A percentile compares a stretch with the other conserved stretches of the same genome.
These are phyloP conservation scores for Diversispora epigaea DNA, from an alignment of 192 early-diverging fungal species.

Conservation along the genomic window DNA sequence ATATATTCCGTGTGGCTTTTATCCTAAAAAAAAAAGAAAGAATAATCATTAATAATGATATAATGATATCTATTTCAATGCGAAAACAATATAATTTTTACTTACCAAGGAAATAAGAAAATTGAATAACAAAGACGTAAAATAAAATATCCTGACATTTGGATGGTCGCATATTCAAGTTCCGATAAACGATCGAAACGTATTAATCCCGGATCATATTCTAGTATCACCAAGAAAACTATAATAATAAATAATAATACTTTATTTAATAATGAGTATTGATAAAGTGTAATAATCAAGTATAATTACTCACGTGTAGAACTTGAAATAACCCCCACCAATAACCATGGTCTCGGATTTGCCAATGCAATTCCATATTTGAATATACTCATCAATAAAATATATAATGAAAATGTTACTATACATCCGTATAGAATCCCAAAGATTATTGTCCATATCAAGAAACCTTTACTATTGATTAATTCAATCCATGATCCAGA, in stretches of 20 bases:
- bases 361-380: background rate
- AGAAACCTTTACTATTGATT: background rate
- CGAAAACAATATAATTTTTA: background rate
- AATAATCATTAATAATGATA: background rate
- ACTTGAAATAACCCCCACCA: background rate
- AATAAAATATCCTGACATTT: background rate
- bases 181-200: background rate
- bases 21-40: background rate
- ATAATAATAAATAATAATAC: background rate
- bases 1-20: background rate
- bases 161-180: background rate
- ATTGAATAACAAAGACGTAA: background rate
- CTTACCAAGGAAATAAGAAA: constrained; percentile 11
- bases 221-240: background rate
- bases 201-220: background rate
- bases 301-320: background rate
- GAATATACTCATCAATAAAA: background rate
- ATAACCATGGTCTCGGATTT: constrained; percentile 9
- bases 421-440: background rate
- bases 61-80: background rate
- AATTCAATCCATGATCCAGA: background rate
- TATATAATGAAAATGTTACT: background rate
- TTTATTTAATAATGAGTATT: background rate
- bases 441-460: background rate
- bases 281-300: background rate